These are phyloP conservation scores for Mentha longifolia DNA, from an alignment of 257 asterid species.

Conservation along the genomic window DNA sequence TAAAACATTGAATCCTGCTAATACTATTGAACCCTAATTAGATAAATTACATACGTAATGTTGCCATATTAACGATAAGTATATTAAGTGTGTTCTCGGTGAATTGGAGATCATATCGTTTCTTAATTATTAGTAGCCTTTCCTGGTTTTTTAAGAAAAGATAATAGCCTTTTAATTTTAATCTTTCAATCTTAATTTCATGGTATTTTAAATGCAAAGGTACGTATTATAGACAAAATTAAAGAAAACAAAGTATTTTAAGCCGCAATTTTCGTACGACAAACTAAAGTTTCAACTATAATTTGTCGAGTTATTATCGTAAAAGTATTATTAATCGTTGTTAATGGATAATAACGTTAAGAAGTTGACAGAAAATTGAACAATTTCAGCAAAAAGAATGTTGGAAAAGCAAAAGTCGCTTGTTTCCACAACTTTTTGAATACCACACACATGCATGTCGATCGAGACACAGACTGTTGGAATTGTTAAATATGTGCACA, in stretches of 20 bases:
- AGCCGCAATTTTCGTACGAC: conserved; percentile 18
- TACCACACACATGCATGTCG: neutral
- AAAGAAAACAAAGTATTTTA: neutral
- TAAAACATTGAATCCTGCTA: too few species aligned
- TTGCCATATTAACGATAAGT: too few species aligned
- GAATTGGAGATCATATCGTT: too few species aligned
- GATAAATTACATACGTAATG: too few species aligned
- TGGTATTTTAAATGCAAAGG: neutral
- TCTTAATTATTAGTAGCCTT: too few species aligned
- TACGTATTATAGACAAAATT: neutral
- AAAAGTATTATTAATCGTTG: too few species aligned
- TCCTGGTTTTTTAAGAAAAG: too few species aligned
- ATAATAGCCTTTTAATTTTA: neutral
- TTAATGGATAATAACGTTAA: neutral
- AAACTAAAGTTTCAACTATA: neutral
- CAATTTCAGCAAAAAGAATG: conserved; percentile 23
- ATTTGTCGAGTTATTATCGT: neutral
- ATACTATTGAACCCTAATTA: too few species aligned
- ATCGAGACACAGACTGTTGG: conserved; percentile 6
- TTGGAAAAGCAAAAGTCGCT: conserved; percentile 14
- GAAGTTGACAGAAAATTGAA: conserved; percentile 12
- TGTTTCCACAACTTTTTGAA: conserved; percentile 16
- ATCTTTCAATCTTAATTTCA: too few species aligned
- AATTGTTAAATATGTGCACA: conserved; percentile 18
- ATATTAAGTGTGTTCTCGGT: too few species aligned